Conservation (phyloP, 108 stramenopile species). For the Cyclotella distinguenda region DNA sequence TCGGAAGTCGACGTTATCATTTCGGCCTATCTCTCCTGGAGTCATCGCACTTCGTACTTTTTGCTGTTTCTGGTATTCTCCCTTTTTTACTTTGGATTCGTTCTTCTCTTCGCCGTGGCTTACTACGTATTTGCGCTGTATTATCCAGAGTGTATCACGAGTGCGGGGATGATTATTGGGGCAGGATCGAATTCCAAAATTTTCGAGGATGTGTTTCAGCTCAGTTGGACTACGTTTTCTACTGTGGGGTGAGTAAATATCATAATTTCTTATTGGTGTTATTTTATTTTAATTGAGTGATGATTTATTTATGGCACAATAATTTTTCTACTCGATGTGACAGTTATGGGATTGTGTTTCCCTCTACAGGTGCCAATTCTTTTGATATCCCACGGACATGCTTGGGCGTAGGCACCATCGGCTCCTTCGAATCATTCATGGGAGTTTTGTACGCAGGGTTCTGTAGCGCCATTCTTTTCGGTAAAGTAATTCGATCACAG, state of each 20-base stretch:
- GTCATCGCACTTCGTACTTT: conserved; percentile 30
- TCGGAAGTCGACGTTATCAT: conserved; percentile 16
- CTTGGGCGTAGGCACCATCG: conserved; percentile 56
- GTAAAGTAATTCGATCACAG: conserved; percentile 75
- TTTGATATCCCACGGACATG: conserved; percentile 51
- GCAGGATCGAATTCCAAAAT: conserved; percentile 6
- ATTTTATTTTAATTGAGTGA: not conserved
- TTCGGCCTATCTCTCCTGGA: conserved; percentile 23
- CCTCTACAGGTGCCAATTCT: conserved; percentile 54
- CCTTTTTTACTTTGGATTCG: conserved; percentile 12
- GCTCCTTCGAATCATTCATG: conserved; percentile 67
- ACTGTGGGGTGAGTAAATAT: conserved; percentile 35
- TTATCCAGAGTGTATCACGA: conserved; percentile 18
- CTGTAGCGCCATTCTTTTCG: conserved; percentile 78
- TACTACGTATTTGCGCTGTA: conserved; percentile 1
- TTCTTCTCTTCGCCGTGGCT: conserved; percentile 21
- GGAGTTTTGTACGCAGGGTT: conserved; percentile 76
- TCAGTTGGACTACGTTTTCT: conserved; percentile 79
- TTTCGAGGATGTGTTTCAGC: conserved; percentile 65
- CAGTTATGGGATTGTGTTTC: conserved; percentile 67
- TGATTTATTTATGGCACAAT: not conserved
- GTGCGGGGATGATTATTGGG: conserved; percentile 22
- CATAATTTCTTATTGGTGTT: not conserved
- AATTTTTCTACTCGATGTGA: not conserved
- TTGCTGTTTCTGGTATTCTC: conserved; percentile 17